Evolutionary conservation across 345 rosid genomes (phyloP).

Genomic region (Sapria himalayana): DNA sequence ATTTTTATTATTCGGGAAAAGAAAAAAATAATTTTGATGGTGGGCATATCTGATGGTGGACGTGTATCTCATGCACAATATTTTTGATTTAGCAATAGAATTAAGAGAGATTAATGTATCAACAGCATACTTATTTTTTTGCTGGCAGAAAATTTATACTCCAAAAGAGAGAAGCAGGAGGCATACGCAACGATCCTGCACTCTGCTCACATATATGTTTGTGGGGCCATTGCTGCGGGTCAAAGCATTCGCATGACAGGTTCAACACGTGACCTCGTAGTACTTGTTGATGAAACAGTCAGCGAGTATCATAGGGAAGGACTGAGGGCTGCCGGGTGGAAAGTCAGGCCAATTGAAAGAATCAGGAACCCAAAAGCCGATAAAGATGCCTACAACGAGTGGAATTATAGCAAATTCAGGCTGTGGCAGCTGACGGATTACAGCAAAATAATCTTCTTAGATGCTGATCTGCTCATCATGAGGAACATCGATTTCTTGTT

Average conservation of each 20-base stretch:
- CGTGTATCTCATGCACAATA: too few species aligned
- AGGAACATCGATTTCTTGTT: constrained; percentile 74
- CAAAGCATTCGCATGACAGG: constrained; percentile 83
- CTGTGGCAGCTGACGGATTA: constrained; percentile 81
- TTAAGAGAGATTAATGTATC: too few species aligned
- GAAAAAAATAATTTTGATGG: too few species aligned
- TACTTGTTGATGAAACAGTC: constrained; percentile 63
- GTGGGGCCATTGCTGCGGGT: constrained; percentile 81
- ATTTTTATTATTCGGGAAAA: too few species aligned
- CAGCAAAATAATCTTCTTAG: constrained; percentile 72
- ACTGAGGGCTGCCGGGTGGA: constrained; percentile 75
- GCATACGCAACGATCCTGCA: constrained; percentile 80
- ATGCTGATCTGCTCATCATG: constrained; percentile 70
- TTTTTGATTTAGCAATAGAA: too few species aligned
- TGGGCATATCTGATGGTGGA: too few species aligned
- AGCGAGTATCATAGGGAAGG: constrained; percentile 52
- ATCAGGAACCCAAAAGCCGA: constrained; percentile 72
- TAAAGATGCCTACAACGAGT: constrained; percentile 62
- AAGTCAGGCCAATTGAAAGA: constrained; percentile 48
- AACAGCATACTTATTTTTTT: not conserved
- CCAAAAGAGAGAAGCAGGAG: constrained; percentile 39
- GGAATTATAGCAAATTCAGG: constrained; percentile 86
- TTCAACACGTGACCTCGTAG: constrained; percentile 67
- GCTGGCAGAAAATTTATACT: constrained; percentile 44
- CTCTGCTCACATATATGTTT: constrained; percentile 62